Base-by-base conservation (phyloP, 805 yeast species). In the Maudiozyma saulgeensis region DNA sequence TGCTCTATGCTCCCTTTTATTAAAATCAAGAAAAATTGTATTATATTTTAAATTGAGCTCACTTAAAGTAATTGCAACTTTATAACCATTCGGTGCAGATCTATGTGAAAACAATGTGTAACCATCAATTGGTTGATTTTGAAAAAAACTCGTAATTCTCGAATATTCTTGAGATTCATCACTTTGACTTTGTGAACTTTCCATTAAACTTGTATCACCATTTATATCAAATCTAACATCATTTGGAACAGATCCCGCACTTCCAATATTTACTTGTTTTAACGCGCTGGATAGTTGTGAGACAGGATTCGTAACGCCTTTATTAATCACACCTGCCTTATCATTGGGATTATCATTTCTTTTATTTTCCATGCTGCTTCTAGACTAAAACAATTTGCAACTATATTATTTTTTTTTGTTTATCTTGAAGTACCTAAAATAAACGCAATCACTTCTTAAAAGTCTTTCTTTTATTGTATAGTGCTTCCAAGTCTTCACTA, bases 1-100 rank as follows among this genome's bases (percentile, higher is more conserved):
- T 2, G 95, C 87, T 53, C 96, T 72, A 65, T 90, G 96, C 67
- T 90, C 97, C 51, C 95, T 95, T 52, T 74, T 75, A 63, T 84
- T 84, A 68, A 90, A 88, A 68, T 90, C 96, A 49, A 90, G 73
- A 57, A 87, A 83, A 48, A 89, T 80, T 3, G 96, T 88, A 56
- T 81, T 80, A 70, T 84, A 91, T 35, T 78, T 78, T 60, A 84
- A 76, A 50, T 84, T 84, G 57, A 91, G 76, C 67, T 91, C 98
- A 51, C 88, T 79, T 51, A 91, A 73, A 26, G 88, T 83, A 44
- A 90, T 88, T 23, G 96, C 96, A 15, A 91, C 96, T 68, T 91
- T 91, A 74, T 87, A 90, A 1, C 96, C 97, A 67, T 90, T 90
- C 28, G 97, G 97, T 0, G 96, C 96, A 2, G 91, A 83, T 56